Evolutionary conservation across 768 basidiomycete species (phyloP), one percentile per base, ranked within the genome.

Genomic region (Amanita pallidorosea): DNA sequence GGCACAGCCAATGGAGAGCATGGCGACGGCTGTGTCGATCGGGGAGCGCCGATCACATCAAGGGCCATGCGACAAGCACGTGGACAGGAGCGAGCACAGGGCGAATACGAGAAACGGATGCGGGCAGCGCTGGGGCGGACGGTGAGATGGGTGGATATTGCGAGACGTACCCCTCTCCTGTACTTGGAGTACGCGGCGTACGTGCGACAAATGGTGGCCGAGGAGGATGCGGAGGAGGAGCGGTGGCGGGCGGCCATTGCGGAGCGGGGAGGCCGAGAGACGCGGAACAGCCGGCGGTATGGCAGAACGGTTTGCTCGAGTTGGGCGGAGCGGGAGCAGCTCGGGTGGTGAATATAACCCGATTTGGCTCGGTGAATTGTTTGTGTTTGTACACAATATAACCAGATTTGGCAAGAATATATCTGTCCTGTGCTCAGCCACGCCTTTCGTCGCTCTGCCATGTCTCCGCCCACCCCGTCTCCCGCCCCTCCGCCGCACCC

Each of bases 101-200:
- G 72, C 66, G 66, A 59, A 33, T 70, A 76, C 64, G 70, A 71
- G 58, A 53, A 59, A 49, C 60, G 64, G 60, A 70, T 76, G 54
- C 65, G 69, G 49, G 61, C 66, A 52, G 72, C 75, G 58, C 63
- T 88, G 57, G 67, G 70, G 52, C 69, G 70, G 53, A 58, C 79
- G 38, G 68, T 81, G 55, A 70, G 15, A 60, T 66, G 48, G 62
- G 68, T 17, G 61, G 31, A 31, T 31, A 9, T 31, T 11, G 31
- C 65, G 25, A 66, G 74, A 49, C 72, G 17, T 65, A 67, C 35
- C n/a, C n/a, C n/a, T n/a, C n/a, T n/a, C n/a, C 64, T 85, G 53
- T 73, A 76, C 58, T 62, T 83, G 60, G 87, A 94, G 44, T 86
- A 88, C 65, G 66, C 78, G 56, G 84, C 90, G 29, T 76, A 74